Base-by-base conservation (phyloP, 2,329 filamentous ascomycete species). In the Diplocarpon rosae region DNA sequence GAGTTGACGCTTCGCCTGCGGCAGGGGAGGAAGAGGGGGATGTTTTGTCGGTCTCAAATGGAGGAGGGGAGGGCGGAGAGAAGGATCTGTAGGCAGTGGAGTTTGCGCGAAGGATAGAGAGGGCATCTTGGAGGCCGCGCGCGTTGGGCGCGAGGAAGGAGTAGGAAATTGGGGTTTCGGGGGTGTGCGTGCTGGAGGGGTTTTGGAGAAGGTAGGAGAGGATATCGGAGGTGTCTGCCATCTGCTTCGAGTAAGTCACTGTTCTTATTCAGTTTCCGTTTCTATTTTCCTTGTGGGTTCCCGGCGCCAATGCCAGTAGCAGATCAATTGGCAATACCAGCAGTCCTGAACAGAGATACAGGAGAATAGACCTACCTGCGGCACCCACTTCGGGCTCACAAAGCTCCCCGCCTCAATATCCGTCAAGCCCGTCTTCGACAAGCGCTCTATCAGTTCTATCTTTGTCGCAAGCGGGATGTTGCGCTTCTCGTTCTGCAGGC, bases 321-420 rank as follows among this genome's bases (percentile, higher is more conserved):
- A 24, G 34, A 17, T 6, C 15, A 14, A 13, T 3, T 17, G 9
- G 17, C 24, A 29, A 30, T 39, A 29, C 11, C 15, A 10, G 10
- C 13, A 14, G 4, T 4, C 3, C 3, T 9, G 4, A 14, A 32
- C 11, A 32, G n/a, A 12, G 13, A 35, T 16, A 5, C 5, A 10
- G 12, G 13, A 24, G 12, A 14, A 7, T 35, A 29, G 9, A 46
- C 61, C 50, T 56, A 86, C 77, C 71, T 92, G 87, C 3, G 87
- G 86, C 39, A 89, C 80, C 76, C 83, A 89, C 75, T 85, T 87
- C 1, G 86, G 84, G 37, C 83, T 76, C 9, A 93, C 86, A 58
- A 93, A 87, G 1, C 83, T 85, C 1, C 85, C 87, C 14, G 83
- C 80, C 63, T 93, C 86, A 50, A 93, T 90, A 2, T 79, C 79